Evolutionary conservation across 2,329 filamentous ascomycete species (phyloP).

Genomic region (Colletotrichum sp.): DNA sequence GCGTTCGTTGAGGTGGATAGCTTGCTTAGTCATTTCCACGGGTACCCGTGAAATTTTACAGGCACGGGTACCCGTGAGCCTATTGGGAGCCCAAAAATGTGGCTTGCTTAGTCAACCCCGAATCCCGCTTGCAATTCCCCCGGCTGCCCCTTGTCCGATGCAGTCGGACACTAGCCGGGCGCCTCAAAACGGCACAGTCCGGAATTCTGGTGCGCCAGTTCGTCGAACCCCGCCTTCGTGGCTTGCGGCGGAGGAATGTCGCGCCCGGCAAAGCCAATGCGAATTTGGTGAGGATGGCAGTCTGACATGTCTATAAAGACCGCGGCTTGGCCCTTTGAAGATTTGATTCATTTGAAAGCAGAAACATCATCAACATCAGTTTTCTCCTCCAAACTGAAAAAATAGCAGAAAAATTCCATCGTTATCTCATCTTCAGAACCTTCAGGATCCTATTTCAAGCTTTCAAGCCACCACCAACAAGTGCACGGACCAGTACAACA

Average conservation of each 20-base stretch:
- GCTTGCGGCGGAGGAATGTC: background rate
- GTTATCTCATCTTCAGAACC: accelerated
- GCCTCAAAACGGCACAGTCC: background rate
- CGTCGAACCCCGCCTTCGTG: background rate
- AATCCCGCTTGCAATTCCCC: background rate
- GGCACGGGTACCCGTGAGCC: too few species aligned
- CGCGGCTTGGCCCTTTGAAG: background rate
- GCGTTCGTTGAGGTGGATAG: too few species aligned
- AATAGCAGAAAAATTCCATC: background rate
- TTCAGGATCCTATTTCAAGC: accelerated
- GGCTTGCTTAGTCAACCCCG: background rate
- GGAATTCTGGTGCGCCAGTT: background rate
- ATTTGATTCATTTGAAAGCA: accelerated
- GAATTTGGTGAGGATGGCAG: background rate
- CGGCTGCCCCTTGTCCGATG: background rate
- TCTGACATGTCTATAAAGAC: background rate
- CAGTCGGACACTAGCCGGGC: background rate
- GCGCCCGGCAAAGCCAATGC: background rate
- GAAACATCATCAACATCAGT: background rate
- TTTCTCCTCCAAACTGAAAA: background rate
- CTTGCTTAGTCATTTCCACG: too few species aligned
- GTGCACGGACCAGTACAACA: background rate
- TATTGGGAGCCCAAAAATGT: too few species aligned
- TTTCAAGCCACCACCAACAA: background rate
- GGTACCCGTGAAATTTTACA: too few species aligned